Evolutionary conservation across 352 stramenopile genomes (phyloP).

Genomic region (Pythium coloratum): DNA sequence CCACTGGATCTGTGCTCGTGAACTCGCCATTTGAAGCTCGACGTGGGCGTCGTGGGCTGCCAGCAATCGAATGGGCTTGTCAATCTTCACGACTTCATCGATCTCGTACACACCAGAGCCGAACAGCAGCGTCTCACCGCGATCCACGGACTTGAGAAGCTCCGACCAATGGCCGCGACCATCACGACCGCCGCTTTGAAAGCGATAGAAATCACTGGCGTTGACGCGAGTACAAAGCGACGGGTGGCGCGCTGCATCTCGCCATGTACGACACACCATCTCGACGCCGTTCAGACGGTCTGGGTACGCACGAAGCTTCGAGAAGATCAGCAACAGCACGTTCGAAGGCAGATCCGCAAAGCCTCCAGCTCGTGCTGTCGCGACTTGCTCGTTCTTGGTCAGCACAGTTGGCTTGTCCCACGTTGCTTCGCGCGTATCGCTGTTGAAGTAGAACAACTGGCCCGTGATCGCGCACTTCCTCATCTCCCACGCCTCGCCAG

Average conservation of each 20-base stretch:
- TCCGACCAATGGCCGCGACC: slow-evolving; percentile 16
- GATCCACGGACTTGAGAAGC: slow-evolving; percentile 32
- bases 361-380: slow-evolving; percentile 49
- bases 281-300: slow-evolving; percentile 43
- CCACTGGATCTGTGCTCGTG: slow-evolving; percentile 54
- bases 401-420: slow-evolving; percentile 92
- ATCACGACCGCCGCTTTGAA: slow-evolving; percentile 8
- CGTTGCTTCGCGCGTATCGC: slow-evolving; percentile 91
- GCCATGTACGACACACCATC: slow-evolving; percentile 62
- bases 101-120: slow-evolving; percentile 64
- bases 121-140: slow-evolving; percentile 67
- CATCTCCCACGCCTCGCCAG: slow-evolving; percentile 56
- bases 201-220: slow-evolving; percentile 43
- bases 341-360: slow-evolving; percentile 82
- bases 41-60: slow-evolving; percentile 59
- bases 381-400: slow-evolving; percentile 86
- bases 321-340: slow-evolving; percentile 81
- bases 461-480: slow-evolving; percentile 64
- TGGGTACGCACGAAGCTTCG: slow-evolving; percentile 75
- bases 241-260: slow-evolving; percentile 37
- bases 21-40: slow-evolving; percentile 63
- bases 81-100: slow-evolving; percentile 48
- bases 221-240: slow-evolving; percentile 53
- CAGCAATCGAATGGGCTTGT: slow-evolving; percentile 45
- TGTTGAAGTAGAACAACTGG: slow-evolving; percentile 94